These are phyloP conservation scores for Inga oerstediana DNA, from an alignment of 306 rosid genomes.

Conservation along the genomic window DNA sequence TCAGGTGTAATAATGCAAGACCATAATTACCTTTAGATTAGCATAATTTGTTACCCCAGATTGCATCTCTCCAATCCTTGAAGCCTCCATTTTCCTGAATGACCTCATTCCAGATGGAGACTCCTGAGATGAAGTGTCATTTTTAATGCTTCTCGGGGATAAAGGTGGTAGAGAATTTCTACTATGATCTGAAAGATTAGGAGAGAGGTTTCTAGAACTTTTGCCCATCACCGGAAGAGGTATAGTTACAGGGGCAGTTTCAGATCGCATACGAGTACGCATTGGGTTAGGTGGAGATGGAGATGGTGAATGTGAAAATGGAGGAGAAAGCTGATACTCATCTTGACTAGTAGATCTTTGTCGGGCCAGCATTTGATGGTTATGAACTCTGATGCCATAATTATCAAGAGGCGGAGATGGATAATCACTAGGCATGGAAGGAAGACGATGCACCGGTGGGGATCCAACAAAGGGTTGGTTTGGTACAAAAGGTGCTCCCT, in stretches of 20 bases:
- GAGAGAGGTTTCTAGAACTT: constrained; percentile 67
- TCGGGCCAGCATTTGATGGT: constrained; percentile 42
- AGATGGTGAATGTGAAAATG: constrained; percentile 76
- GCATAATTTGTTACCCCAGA: constrained; percentile 40
- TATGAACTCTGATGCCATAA: constrained; percentile 46
- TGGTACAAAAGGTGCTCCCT: constrained; percentile 52
- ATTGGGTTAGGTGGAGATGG: constrained; percentile 56
- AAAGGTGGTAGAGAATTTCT: constrained; percentile 78
- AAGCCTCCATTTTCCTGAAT: constrained; percentile 61
- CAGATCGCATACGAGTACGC: constrained; percentile 57
- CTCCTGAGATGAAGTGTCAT: constrained; percentile 72
- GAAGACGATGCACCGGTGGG: constrained; percentile 60
- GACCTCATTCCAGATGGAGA: constrained; percentile 80
- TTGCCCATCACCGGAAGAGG: constrained; percentile 57
- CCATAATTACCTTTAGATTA: constrained; percentile 65
- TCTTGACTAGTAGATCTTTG: constrained; percentile 53
- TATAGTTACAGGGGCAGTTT: constrained; percentile 83
- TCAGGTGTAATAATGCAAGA: constrained; percentile 32
- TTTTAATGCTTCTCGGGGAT: constrained; percentile 65
- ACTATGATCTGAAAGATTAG: constrained; percentile 75
- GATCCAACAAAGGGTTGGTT: constrained; percentile 62
- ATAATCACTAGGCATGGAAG: constrained; percentile 53
- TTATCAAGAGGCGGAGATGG: constrained; percentile 68
- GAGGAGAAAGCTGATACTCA: constrained; percentile 89
- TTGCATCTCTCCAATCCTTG: constrained; percentile 57